Evolutionary conservation across 1,284 basidiomycete species (phyloP), one percentile per base, ranked within the genome.

Genomic region (Pseudozyma sp.): DNA sequence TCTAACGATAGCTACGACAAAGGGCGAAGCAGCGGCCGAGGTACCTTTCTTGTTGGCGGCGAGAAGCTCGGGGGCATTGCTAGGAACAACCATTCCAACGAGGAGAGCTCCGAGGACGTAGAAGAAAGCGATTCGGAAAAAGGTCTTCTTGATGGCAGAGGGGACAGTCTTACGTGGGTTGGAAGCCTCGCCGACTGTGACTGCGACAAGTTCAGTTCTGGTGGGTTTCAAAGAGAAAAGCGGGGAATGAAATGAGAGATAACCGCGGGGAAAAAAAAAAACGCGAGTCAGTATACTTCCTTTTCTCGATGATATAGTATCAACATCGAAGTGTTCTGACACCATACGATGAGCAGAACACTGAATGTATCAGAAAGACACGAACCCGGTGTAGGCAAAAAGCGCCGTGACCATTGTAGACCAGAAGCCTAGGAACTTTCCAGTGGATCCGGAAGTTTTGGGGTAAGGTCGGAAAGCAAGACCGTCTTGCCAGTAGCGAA

Each of bases 51-150:
- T 63, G 54, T 64, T 70, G 34, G 78, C 72, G 3, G 57, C 40
- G 0, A 76, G 54, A 14, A 80, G 59, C 10, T 59, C 54, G 7
- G 76, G 73, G 12, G 66, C 64, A 52, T 80, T 77, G 40, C 58
- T 59, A 2, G 78, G 73, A 7, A 85, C 82, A 16, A 79, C 70
- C 50, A 83, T 74, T 9, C 80, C 81, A 19, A 82, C 67, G 11
- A 81, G 64, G 43, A 91, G 18, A 90, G 90, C 39, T 88, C 89
- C 54, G 42, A 81, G 39, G 39, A 86, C 76, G 81, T 93, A 93
- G 88, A 93, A 93, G 55, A 93, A 86, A 36, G 89, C 81, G 80
- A 91, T 90, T 73, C 90, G 88, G 85, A 85, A 87, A 84, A 89
- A 89, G 2, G 82, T 83, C 78, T 88, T 86, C 64, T 86, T 85